phyloP scores from a whole-genome alignment of 2,329 filamentous ascomycete species.

The Sphaerostilbella broomeana region DNA sequence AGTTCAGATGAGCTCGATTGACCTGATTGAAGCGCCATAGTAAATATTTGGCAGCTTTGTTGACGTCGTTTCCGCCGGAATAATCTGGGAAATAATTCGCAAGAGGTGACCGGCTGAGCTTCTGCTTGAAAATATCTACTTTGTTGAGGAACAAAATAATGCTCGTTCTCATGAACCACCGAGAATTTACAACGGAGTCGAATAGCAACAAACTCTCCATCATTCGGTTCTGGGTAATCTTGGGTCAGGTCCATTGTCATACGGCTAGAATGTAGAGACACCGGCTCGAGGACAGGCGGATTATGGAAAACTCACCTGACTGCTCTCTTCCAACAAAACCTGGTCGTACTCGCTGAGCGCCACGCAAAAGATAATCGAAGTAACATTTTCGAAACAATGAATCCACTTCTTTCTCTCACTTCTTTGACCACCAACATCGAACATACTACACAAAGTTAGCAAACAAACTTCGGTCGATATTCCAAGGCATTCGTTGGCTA shows the following conservation, averaged over 20 bases:
- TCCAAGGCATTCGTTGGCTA: neutral
- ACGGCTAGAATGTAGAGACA: too few relatives aligned
- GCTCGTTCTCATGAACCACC: conserved; percentile 98
- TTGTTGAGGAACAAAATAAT: conserved; percentile 99
- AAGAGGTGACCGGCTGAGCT: conserved; percentile 80
- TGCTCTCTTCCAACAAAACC: conserved; percentile 91
- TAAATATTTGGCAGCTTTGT: conserved; percentile 94
- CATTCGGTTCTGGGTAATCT: conserved; percentile 92
- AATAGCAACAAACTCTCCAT: conserved; percentile 97
- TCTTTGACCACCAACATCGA: conserved; percentile 93
- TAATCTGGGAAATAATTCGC: conserved; percentile 98
- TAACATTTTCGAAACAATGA: conserved; percentile 99
- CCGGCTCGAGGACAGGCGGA: too few relatives aligned
- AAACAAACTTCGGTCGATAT: conserved; percentile 2
- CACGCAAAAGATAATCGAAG: conserved; percentile 98
- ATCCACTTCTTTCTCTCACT: conserved; percentile 99
- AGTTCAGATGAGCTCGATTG: conserved; percentile 88
- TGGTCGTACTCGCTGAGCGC: conserved; percentile 98
- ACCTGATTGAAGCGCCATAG: conserved; percentile 99
- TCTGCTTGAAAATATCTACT: conserved; percentile 95
- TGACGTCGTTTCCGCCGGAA: conserved; percentile 94
- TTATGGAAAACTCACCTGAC: conserved; percentile 87
- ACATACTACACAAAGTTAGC: conserved; percentile 64
- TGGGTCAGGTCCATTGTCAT: too few relatives aligned
- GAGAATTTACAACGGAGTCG: conserved; percentile 95